phyloP scores from a whole-genome alignment of 1,284 basidiomycete species.

The Cryptococcus sp. region DNA sequence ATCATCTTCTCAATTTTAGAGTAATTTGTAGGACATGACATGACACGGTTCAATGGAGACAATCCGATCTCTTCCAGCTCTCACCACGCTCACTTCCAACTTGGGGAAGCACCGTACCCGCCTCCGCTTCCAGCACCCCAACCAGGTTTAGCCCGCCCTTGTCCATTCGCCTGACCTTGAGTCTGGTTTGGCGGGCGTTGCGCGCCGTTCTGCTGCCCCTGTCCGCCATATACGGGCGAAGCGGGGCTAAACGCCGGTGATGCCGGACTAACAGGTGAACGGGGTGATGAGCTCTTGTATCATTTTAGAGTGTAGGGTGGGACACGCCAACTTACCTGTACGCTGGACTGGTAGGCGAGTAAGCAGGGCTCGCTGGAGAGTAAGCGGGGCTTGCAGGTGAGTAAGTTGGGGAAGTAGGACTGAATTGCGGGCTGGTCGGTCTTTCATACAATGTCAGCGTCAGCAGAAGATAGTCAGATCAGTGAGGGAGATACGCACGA shows the following conservation, averaged over 20 bases:
- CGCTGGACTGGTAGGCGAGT: conserved; percentile 42
- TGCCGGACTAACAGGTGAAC: conserved; percentile 4
- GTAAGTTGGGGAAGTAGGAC: conserved; percentile 54
- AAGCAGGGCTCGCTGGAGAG: conserved; percentile 59
- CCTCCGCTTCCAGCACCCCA: conserved; percentile 33
- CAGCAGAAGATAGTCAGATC: background rate
- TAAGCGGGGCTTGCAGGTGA: conserved; percentile 86
- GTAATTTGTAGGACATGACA: background rate
- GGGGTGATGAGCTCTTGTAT: background rate
- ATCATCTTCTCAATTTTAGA: too few relatives aligned
- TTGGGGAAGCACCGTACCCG: conserved; percentile 33
- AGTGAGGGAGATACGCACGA: conserved; percentile 52
- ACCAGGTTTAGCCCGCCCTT: conserved; percentile 23
- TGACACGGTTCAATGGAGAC: background rate
- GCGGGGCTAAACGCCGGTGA: conserved; percentile 32
- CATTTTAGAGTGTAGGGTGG: background rate
- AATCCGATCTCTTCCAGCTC: too few relatives aligned
- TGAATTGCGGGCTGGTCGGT: conserved; percentile 36
- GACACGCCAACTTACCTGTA: conserved; percentile 25
- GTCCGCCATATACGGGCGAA: conserved; percentile 32
- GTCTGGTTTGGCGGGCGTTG: conserved; percentile 5
- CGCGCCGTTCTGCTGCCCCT: conserved; percentile 8
- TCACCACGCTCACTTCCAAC: conserved; percentile 24
- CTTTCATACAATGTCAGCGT: conserved; percentile 6
- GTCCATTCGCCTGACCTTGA: conserved; percentile 6